phyloP scores from a whole-genome alignment of 495 filamentous ascomycete species.

The Chaetomidium leptoderma region DNA sequence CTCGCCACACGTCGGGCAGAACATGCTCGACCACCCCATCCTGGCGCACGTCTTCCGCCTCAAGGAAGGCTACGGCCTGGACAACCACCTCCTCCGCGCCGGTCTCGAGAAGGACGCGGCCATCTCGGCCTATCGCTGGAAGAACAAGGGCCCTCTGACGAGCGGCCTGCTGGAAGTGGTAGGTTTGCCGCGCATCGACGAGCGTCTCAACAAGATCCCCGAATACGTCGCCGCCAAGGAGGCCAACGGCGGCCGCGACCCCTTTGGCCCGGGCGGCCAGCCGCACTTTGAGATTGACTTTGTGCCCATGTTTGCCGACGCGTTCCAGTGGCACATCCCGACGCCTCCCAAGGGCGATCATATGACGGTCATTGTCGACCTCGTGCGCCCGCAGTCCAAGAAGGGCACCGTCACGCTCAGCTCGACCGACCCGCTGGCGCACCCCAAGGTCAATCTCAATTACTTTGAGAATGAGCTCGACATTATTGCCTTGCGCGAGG shows the following conservation, averaged over 20 bases:
- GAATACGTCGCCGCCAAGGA: constrained; percentile 49
- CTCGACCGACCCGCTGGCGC: constrained; percentile 47
- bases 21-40: constrained; percentile 54
- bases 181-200: constrained; percentile 55
- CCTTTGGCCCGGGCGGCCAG: constrained; percentile 55
- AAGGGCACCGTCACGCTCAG: constrained; percentile 50
- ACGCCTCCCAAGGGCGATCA: constrained; percentile 45
- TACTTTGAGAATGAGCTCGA: constrained; percentile 57
- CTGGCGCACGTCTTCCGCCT: constrained; percentile 53
- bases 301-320: constrained; percentile 54
- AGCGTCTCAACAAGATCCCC: constrained; percentile 43
- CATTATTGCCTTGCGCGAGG: constrained; percentile 54
- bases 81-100: constrained; percentile 50
- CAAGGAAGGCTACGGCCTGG: constrained; percentile 53
- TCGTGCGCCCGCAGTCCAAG: constrained; percentile 52
- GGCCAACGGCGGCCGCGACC: constrained; percentile 50
- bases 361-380: constrained; percentile 58
- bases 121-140: constrained; percentile 43
- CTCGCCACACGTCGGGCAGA: constrained; percentile 44
- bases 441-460: constrained; percentile 58
- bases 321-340: constrained; percentile 63
- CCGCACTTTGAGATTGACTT: constrained; percentile 66
- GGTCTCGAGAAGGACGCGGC: constrained; percentile 45
- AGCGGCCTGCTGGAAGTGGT: constrained; percentile 54
- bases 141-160: constrained; percentile 48